Evolutionary conservation across 1,139 yeast species (phyloP), one percentile per base, ranked within the genome.

Genomic region (Debaryomyces coudertii): DNA sequence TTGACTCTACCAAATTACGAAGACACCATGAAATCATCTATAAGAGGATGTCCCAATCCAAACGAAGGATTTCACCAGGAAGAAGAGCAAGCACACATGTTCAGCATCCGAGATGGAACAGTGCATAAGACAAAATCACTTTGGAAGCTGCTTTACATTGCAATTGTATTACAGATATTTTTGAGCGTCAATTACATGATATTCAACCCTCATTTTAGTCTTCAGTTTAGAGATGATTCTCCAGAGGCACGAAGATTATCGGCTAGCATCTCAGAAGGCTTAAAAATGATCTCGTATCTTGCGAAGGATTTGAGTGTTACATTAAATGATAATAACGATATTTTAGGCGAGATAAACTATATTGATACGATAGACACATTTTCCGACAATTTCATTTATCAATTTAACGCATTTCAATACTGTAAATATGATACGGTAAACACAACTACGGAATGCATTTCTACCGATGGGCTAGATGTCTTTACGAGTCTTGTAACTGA

Each of bases 261-360:
- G 16, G 56, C 62, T 4, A 68, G 76, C 3, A 68, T 79, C 8
- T 68, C 76, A 46, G 83, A 80, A 48, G 78, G 80, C 14, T 62
- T 82, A 42, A 73, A 72, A 51, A 68, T 82, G 51, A 59, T 82
- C 9, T 76, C 87, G 0, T 81, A 77, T 53, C 63, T 83, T 47
- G 84, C 86, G 0, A 71, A 75, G 36, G 87, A 83, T 54, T 71
- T 82, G 41, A 70, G 70, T 41, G 57, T 63, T 12, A 57, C 76
- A 66, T 39, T 61, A 61, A 50, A 48, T 47, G 57, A 56, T 45
- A 58, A 57, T 18, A 61, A 60, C 28, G 25, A 59, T 27, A 41
- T 50, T 33, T 47, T 48, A n/a, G 53, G 52, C 27, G 54, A 57
- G 15, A 46, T 55, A 31, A 45, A 49, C 37, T 56, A 57, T 42